Evolutionary conservation across 176 grass and related monocot genomes (phyloP).

Genomic region (Alopecurus myosuroides): DNA sequence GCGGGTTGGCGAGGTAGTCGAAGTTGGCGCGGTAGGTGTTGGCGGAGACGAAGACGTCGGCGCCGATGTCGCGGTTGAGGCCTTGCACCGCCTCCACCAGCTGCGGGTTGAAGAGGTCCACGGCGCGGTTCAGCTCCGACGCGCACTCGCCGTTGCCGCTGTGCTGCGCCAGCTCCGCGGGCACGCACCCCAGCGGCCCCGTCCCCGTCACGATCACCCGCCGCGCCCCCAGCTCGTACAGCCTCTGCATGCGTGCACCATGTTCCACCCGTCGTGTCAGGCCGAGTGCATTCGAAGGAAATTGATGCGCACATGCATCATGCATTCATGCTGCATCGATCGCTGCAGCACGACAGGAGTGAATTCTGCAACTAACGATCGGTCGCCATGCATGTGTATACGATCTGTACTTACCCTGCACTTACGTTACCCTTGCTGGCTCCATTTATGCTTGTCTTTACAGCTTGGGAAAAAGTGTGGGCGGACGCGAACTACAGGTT

Average conservation of each 20-base stretch:
- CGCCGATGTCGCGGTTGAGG: conserved; percentile 57
- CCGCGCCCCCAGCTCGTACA: conserved; percentile 71
- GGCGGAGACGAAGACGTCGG: conserved; percentile 65
- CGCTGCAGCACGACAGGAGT: background rate
- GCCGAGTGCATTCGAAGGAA: background rate
- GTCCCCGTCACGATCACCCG: conserved; percentile 86
- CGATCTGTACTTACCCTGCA: background rate
- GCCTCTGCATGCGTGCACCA: conserved; percentile 35
- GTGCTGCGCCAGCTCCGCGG: conserved; percentile 74
- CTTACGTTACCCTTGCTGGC: background rate
- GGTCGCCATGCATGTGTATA: background rate
- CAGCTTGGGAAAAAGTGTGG: background rate
- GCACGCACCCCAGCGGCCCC: conserved; percentile 84
- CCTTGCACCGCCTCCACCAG: conserved; percentile 49
- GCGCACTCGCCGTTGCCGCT: conserved; percentile 61
- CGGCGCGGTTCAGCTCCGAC: conserved; percentile 61
- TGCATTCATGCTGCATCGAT: background rate
- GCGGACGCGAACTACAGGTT: background rate
- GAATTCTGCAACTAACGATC: background rate
- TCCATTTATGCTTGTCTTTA: background rate
- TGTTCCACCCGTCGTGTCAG: background rate
- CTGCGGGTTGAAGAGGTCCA: conserved; percentile 82
- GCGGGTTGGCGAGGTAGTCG: conserved; percentile 73
- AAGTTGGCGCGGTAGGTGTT: conserved; percentile 75
- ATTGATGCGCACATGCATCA: too few species aligned